Base-by-base conservation (phyloP, 2,329 filamentous ascomycete genomes). In the Orbilia oligospora region DNA sequence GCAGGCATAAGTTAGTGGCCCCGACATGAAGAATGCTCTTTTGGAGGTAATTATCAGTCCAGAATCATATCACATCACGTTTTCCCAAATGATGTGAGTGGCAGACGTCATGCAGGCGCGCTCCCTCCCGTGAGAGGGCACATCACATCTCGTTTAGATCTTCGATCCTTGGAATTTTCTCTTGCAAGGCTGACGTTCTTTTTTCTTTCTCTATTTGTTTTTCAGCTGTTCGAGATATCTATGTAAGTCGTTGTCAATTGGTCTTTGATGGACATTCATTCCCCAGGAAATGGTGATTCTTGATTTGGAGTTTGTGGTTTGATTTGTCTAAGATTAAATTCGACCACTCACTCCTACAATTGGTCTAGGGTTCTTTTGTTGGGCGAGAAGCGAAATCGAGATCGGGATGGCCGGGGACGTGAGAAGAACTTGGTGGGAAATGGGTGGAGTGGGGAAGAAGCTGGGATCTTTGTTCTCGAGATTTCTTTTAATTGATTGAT, bases 321-420 rank as follows among this genome's bases (percentile, higher is more conserved):
- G 48, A 55, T 44, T 30, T 53, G 65, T 68, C 51, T 68, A 22
- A 68, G 65, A 68, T 68, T 68, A 68, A 68, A 56, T 41, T 68
- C 56, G 65, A 68, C 65, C 65, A 68, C 65, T 56, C 49, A 46
- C 46, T 53, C 49, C 65, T 6, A n/a, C n/a, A 68, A 68, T 68
- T 49, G 41, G 61, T 65, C 24, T 20, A 49, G 38, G 36, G 61
- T 65, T 65, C 53, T 65, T 36, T 49, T 65, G 38, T 61, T 61
- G 56, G 56, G 56, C 9, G 18, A 36, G 38, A 48, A 65, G 61
- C 61, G 44, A 65, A 41, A 65, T 65, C 61, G 22, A 12, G 61
- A 36, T 65, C 61, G 61, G 61, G 61, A n/a, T 61, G 61, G 12
- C 61, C 41, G 44, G 36, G 6, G 58, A 48, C 33, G 38, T 64